Evolutionary conservation across 139 green algal species (phyloP), one percentile per base, ranked within the genome.

Genomic region (Nannochloris sp.): DNA sequence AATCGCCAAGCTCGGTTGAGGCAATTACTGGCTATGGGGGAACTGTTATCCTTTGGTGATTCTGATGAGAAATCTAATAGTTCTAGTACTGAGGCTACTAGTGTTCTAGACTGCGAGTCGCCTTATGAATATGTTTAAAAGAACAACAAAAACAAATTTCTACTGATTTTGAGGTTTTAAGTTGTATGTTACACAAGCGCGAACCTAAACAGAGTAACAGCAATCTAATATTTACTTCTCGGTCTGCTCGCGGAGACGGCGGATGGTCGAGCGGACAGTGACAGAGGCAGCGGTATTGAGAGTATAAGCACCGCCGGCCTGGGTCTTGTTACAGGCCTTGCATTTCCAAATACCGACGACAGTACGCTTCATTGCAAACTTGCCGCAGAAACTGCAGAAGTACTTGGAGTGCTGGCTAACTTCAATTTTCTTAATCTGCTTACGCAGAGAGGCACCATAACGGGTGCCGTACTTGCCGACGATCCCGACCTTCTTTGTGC

Each of bases 391-490:
- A 42, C 87, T 81, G 87, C 95, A 99, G 74, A 97, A 94, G 83
- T 97, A 99, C 82, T 96, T 97, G 68, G 86, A 91, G 89, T 98
- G 93, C 83, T 99, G 95, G 69, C 79, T 92, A 67, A 99, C 89
- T 75, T 99, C 95, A 71, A 96, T 97, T 89, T 99, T 99, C 85
- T 98, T 99, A 71, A 99, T 92, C 75, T 95, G 87, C 94, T 97
- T 97, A 63, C 91, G 82, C 68, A 99, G 78, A 69, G 76, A 90
- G 54, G 92, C 86, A 71, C 95, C 95, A 82, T 99, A 99, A 61
- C 95, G 86, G 45, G 95, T 99, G 54, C 94, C 95, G 76, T 99
- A 99, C 88, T 99, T 99, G 75, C 95, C 95, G 55, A 95, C 85
- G 67, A 99, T 99, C 35, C 94, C 94, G 42, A 96, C 94, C 91